Base-by-base conservation (phyloP, 1,284 basidiomycete species). In the Abortiporus biennis region DNA sequence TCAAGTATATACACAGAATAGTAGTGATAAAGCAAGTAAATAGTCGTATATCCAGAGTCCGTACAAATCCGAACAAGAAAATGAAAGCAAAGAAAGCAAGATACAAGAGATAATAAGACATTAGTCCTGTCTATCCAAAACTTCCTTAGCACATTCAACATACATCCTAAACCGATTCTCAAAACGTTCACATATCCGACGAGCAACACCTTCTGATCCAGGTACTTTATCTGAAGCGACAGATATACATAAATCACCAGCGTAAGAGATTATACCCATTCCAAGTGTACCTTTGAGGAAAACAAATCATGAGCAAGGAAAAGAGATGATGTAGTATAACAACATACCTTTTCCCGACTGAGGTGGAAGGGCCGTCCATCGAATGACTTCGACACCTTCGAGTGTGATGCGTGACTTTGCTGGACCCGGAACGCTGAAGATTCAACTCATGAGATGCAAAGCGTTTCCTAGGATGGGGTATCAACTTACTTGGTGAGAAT, bases 241-340 rank as follows among this genome's bases (percentile, higher is more conserved):
- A 5, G 53, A 53, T 25, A 58, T 53, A 19, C 50, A 54, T 27
- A 58, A 37, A 11, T 54, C 53, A 35, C 55, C 55, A 1, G 56
- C 56, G 42, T 60, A 60, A 1, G 58, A 60, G 44, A 60, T 57
- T 47, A 60, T 54, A 2, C 58, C 58, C 36, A 60, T 54, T 4
- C 52, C 62, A 9, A 61, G 50, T 16, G 55, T 58, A 13, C 55
- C 54, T 50, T 31, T 11, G 16, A 16, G 6, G 21, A 31, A 13
- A 20, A 3, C 30, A 24, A 29, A 27, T 17, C 13, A 38, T 16
- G 23, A 36, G 13, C 12, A 25, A 6, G 27, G 21, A 19, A 25
- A 5, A 31, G 33, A 25, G 17, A 23, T 32, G 24, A 29, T 20
- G 31, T 6, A 33, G 15, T 15, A 32, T 11, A 20, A 13, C 3